Percentiles rank a stretch among this genome's conserved stretches.
Evolutionary conservation across 2,329 filamentous ascomycete species (phyloP).

Genomic region (Byssothecium circinans): DNA sequence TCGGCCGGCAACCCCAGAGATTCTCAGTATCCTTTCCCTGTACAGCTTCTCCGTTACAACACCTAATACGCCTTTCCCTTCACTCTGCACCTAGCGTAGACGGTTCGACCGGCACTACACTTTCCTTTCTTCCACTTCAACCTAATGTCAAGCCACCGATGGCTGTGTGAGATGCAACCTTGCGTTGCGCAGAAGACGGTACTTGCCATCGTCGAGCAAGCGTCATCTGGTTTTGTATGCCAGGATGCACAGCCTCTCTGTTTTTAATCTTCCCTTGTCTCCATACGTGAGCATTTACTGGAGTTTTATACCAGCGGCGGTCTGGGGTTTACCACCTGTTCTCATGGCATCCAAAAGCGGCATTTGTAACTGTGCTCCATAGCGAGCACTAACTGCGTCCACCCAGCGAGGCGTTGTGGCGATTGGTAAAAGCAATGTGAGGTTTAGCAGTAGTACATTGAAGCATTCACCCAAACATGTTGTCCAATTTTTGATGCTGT

Average conservation of each 20-base stretch:
- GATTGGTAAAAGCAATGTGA: neutral
- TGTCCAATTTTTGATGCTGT: too few relatives aligned
- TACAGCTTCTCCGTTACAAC: neutral
- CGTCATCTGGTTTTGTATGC: neutral
- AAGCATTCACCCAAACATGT: too few relatives aligned
- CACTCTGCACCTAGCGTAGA: neutral
- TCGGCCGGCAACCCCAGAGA: neutral
- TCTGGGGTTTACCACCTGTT: neutral
- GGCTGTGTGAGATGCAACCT: too few relatives aligned
- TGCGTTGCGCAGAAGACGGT: too few relatives aligned
- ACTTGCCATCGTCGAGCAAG: neutral
- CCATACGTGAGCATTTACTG: slow-evolving; percentile 4
- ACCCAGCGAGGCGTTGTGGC: neutral
- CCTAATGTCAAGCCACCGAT: too few relatives aligned
- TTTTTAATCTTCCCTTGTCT: neutral
- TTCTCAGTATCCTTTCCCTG: neutral
- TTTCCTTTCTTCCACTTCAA: too few relatives aligned
- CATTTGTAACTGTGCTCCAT: neutral
- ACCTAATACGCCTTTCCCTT: neutral
- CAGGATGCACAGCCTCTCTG: neutral
- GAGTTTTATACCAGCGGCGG: slow-evolving; percentile 3
- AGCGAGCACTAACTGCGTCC: neutral
- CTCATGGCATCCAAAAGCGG: neutral
- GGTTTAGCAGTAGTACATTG: too few relatives aligned
- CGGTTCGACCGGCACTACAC: too few relatives aligned